Evolutionary conservation across 148 eudicot genomes (phyloP).

Genomic region (Camellia japonica): DNA sequence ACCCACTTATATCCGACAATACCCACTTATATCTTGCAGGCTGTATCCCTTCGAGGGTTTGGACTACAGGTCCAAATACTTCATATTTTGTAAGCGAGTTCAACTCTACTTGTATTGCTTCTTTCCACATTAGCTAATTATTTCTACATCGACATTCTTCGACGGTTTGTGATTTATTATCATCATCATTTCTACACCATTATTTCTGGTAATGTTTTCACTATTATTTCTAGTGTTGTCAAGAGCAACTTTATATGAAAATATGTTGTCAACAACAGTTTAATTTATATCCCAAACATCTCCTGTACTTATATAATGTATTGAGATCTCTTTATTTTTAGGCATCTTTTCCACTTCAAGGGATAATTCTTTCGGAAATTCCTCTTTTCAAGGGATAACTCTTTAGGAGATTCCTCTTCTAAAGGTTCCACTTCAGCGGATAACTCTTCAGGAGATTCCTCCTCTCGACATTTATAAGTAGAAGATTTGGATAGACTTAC

Average conservation of each 20-base stretch:
- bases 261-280: neutral
- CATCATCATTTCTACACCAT: neutral
- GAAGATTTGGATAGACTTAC: too few species aligned
- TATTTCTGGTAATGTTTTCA: neutral
- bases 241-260: conserved; percentile 15
- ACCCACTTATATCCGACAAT: too few species aligned
- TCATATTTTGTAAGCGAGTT: neutral
- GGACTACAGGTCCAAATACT: neutral
- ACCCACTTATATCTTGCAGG: neutral
- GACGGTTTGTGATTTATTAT: neutral
- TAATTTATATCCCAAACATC: neutral
- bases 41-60: neutral
- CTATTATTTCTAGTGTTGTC: neutral
- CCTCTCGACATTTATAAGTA: too few species aligned
- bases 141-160: conserved; percentile 10
- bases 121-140: conserved; percentile 24
- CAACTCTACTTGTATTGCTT: conserved; percentile 11
- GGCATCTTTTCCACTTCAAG: too few species aligned
- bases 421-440: too few species aligned
- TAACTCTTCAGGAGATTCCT: too few species aligned
- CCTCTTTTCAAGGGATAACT: too few species aligned
- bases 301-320: too few species aligned
- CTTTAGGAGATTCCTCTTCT: too few species aligned
- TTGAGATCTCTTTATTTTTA: too few species aligned
- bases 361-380: too few species aligned